Conservation (phyloP, 441 rosid genomes). For the Breynia disticha region DNA sequence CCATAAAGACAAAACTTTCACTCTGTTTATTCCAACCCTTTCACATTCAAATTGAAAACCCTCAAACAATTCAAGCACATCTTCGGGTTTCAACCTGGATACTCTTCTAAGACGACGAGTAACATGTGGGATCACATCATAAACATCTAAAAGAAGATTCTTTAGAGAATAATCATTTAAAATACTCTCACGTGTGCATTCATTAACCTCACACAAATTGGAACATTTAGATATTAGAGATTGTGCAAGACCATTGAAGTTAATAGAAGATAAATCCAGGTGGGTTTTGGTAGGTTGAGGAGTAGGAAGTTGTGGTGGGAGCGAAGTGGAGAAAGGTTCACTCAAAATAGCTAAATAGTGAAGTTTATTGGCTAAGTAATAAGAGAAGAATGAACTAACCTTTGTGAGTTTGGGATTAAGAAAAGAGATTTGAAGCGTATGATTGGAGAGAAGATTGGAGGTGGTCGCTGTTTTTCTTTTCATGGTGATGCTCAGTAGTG, state of each 20-base stretch:
- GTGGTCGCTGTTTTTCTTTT: not conserved
- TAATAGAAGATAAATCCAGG: conserved; percentile 19
- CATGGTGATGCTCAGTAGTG: not conserved
- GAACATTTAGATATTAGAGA: conserved; percentile 22
- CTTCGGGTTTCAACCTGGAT: conserved; percentile 34
- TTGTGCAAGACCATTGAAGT: conserved; percentile 18
- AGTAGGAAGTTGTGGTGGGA: conserved; percentile 11
- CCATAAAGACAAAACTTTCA: conserved; percentile 60
- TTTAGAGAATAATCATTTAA: conserved; percentile 28
- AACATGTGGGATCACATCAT: conserved; percentile 45
- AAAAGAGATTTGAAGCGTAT: conserved; percentile 27
- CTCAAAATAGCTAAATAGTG: conserved; percentile 10
- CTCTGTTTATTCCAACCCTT: conserved; percentile 24
- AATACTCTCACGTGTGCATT: conserved; percentile 15
- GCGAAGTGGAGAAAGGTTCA: conserved; percentile 2
- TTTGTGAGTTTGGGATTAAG: conserved; percentile 18
- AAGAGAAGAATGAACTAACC: conserved; percentile 15
- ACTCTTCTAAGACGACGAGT: conserved; percentile 47
- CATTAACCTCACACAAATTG: conserved; percentile 9
- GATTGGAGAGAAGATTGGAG: conserved; percentile 6
- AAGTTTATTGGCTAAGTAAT: conserved; percentile 6
- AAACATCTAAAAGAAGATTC: conserved; percentile 42
- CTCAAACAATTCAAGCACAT: conserved; percentile 51
- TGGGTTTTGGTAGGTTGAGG: conserved; percentile 16
- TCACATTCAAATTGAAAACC: conserved; percentile 40